Percentiles rank a stretch among this genome's conserved stretches.
Evolutionary conservation across 2,329 filamentous ascomycete species (phyloP).

Genomic region (Phaeophleospora eucalypticola): DNA sequence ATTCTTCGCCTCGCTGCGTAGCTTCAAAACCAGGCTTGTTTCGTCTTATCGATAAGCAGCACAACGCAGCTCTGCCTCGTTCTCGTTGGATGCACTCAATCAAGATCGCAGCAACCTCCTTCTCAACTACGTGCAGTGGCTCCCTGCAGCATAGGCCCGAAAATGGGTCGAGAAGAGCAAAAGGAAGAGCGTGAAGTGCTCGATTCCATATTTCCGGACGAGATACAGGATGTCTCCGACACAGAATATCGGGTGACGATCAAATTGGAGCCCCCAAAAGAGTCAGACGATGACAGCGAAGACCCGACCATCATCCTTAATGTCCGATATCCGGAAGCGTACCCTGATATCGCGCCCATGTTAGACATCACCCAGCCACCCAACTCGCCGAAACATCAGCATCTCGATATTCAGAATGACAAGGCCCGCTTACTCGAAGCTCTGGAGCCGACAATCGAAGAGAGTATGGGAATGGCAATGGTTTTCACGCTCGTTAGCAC

Average conservation of each 20-base stretch:
- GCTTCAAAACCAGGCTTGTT: no score
- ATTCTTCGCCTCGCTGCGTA: no score
- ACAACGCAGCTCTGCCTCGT: no score
- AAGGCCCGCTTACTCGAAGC: conserved; percentile 67
- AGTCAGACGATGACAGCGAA: conserved; percentile 54
- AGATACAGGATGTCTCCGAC: conserved; percentile 93
- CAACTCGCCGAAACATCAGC: conserved; percentile 64
- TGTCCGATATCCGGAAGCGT: conserved; percentile 82
- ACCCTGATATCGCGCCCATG: conserved; percentile 80
- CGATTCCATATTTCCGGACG: conserved; percentile 95
- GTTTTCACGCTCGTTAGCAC: conserved; percentile 84
- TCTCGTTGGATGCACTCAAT: no score
- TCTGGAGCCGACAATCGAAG: conserved; percentile 72
- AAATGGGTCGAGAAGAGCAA: conserved; percentile 71
- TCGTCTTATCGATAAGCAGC: no score
- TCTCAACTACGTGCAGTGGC: no score
- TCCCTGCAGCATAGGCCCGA: no score
- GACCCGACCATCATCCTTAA: conserved; percentile 72
- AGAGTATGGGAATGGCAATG: conserved; percentile 97
- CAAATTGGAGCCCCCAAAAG: conserved; percentile 58
- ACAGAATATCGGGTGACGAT: conserved; percentile 84
- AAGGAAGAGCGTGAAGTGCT: conserved; percentile 95
- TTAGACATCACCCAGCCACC: conserved; percentile 74
- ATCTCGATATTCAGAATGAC: conserved; percentile 78
- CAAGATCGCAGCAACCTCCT: no score